Evolutionary conservation across 2,329 filamentous ascomycete species (phyloP).

Genomic region (Graphilbum ipis-grandicollis): DNA sequence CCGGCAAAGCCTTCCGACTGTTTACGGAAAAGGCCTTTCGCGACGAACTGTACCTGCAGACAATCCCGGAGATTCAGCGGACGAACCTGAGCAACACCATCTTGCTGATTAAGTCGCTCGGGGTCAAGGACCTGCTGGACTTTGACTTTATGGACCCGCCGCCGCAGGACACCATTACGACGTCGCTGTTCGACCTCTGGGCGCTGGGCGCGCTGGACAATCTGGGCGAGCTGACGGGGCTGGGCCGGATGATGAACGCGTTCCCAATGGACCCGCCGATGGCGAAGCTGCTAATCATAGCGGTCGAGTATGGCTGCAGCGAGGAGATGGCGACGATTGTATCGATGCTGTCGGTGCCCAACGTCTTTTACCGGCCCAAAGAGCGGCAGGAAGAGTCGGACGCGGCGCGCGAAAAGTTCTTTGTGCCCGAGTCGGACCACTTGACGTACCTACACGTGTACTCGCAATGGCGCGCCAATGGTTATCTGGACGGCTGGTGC

Average conservation of each 20-base stretch:
- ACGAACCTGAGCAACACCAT: constrained; percentile 95
- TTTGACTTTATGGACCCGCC: constrained; percentile 99
- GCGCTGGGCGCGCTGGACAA: constrained; percentile 87
- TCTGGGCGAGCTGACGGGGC: constrained; percentile 71
- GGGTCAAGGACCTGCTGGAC: constrained; percentile 83
- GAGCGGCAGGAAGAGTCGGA: constrained; percentile 95
- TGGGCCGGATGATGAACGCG: constrained; percentile 86
- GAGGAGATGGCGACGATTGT: constrained; percentile 98
- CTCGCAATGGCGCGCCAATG: constrained; percentile 85
- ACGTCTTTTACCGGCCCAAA: constrained; percentile 91
- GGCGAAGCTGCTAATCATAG: constrained; percentile 85
- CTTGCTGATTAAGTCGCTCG: constrained; percentile 80
- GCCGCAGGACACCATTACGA: constrained; percentile 93
- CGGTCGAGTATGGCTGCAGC: constrained; percentile 76
- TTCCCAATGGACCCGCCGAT: constrained; percentile 97
- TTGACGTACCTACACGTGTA: constrained; percentile 92
- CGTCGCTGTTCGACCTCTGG: constrained; percentile 95
- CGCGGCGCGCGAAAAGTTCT: constrained; percentile 90
- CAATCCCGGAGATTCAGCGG: constrained; percentile 92
- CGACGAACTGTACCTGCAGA: constrained; percentile 91
- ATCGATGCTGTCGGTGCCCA: constrained; percentile 92
- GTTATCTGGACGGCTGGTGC: constrained; percentile 82
- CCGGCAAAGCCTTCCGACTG: constrained; percentile 85
- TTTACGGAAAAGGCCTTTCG: constrained; percentile 91
- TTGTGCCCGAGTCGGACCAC: constrained; percentile 94